Evolutionary conservation across 169 alveolate species (phyloP).

Genomic region (Ichthyophthirius multifiliis): DNA sequence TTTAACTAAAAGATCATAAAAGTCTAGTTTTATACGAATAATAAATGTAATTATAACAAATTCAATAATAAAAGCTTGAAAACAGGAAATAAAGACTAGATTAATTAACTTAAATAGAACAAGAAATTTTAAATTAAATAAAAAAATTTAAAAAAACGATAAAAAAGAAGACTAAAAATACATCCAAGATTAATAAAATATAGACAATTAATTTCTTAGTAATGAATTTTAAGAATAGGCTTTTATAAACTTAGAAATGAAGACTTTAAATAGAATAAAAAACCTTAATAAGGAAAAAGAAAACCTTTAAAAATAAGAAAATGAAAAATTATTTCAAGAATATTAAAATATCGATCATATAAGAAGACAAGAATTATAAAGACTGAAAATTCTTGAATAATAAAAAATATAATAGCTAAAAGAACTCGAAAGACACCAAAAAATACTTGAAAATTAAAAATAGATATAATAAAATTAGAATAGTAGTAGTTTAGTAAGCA

Average conservation of each 20-base stretch:
- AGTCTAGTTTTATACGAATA: constrained; percentile 24
- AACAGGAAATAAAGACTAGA: constrained; percentile 23
- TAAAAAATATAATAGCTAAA: background rate
- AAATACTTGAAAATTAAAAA: too few relatives aligned
- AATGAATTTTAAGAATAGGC: constrained; percentile 31
- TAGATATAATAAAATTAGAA: too few relatives aligned
- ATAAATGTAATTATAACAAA: constrained; percentile 22
- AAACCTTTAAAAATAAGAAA: background rate
- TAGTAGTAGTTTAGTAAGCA: too few relatives aligned
- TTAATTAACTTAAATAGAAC: constrained; percentile 15
- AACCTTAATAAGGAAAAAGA: background rate
- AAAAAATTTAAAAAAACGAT: constrained; percentile 4
- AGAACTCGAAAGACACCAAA: background rate
- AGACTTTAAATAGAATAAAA: constrained; percentile 10
- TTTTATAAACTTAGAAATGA: constrained; percentile 18
- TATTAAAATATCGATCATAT: background rate
- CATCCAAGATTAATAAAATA: constrained; percentile 9
- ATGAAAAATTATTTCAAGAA: background rate
- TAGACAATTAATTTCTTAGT: constrained; percentile 4
- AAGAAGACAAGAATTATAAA: background rate
- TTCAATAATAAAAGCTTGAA: constrained; percentile 1
- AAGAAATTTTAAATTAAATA: background rate
- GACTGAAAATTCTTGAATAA: background rate
- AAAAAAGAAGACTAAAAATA: constrained; percentile 14
- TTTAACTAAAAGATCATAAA: constrained; percentile 27